Percentiles rank a stretch among this genome's conserved stretches.
phyloP scores from a whole-genome alignment of 306 rosid species.

The Styphnolobium japonicum region DNA sequence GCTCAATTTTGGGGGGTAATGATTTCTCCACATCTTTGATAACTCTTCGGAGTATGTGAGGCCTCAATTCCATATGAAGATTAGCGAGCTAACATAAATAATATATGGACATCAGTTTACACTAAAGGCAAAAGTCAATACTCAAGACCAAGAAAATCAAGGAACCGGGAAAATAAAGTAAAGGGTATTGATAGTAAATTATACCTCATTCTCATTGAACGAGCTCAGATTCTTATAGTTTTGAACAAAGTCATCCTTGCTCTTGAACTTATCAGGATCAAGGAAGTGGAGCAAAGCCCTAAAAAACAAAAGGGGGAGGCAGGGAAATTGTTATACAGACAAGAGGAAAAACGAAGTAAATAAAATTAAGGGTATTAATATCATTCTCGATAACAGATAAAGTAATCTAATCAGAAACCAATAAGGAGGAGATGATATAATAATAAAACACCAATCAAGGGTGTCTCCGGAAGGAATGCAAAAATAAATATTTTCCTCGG shows the following conservation, averaged over 20 bases:
- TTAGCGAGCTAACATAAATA: slow-evolving; percentile 75
- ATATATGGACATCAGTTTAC: slow-evolving; percentile 17
- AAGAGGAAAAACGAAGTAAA: neutral
- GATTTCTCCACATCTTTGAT: slow-evolving; percentile 99
- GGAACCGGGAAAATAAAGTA: neutral
- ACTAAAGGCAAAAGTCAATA: neutral
- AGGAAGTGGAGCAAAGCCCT: slow-evolving; percentile 99
- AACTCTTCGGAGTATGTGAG: slow-evolving; percentile 97
- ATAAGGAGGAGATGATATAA: neutral
- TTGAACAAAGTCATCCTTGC: slow-evolving; percentile 93
- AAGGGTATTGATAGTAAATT: neutral
- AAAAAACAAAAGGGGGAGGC: neutral
- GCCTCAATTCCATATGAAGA: slow-evolving; percentile 96
- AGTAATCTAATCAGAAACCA: neutral
- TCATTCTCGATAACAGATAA: slow-evolving; percentile 14
- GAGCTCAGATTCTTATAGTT: slow-evolving; percentile 98
- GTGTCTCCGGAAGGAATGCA: neutral
- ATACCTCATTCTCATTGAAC: slow-evolving; percentile 94
- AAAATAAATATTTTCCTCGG: neutral
- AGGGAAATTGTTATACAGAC: neutral
- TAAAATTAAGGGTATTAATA: too few species aligned
- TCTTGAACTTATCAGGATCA: slow-evolving; percentile 80
- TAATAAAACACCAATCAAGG: slow-evolving; percentile 6
- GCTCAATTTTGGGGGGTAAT: slow-evolving; percentile 97
- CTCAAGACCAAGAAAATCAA: neutral